Conservation (phyloP, 345 rosid genomes). For the Punica granatum region DNA sequence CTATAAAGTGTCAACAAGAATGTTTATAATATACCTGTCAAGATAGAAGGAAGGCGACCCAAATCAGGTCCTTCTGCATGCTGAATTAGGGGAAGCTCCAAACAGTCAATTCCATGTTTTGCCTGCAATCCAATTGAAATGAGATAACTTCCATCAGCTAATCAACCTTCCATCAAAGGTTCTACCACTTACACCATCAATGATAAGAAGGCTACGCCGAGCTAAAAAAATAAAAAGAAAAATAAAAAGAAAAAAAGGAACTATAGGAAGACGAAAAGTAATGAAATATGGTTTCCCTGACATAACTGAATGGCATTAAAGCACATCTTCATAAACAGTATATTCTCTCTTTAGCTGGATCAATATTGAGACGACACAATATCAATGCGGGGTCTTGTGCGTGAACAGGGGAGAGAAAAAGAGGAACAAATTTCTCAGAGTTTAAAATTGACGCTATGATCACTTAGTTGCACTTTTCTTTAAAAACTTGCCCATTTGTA, state of each 20-base stretch:
- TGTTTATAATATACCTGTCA: conserved; percentile 41
- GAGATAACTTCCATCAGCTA: neutral
- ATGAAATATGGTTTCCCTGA: neutral
- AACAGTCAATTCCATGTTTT: conserved; percentile 43
- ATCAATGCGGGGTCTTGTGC: neutral
- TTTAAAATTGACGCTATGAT: neutral
- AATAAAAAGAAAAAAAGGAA: too few species aligned
- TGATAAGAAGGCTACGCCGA: neutral
- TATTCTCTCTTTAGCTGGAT: neutral
- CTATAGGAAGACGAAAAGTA: neutral
- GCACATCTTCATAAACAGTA: neutral
- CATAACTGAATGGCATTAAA: neutral
- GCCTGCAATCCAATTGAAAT: conserved; percentile 33
- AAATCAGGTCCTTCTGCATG: conserved; percentile 75
- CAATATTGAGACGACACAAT: neutral
- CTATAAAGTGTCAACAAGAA: neutral
- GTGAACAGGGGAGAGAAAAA: neutral
- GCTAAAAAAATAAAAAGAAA: too few species aligned
- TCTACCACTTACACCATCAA: neutral
- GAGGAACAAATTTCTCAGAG: neutral
- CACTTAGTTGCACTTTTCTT: neutral
- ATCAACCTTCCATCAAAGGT: neutral
- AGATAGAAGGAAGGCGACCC: conserved; percentile 51
- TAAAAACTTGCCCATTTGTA: neutral
- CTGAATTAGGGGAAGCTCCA: conserved; percentile 91